phyloP scores from a whole-genome alignment of 108 stramenopile species.

The Fragilaria crotonensis region DNA sequence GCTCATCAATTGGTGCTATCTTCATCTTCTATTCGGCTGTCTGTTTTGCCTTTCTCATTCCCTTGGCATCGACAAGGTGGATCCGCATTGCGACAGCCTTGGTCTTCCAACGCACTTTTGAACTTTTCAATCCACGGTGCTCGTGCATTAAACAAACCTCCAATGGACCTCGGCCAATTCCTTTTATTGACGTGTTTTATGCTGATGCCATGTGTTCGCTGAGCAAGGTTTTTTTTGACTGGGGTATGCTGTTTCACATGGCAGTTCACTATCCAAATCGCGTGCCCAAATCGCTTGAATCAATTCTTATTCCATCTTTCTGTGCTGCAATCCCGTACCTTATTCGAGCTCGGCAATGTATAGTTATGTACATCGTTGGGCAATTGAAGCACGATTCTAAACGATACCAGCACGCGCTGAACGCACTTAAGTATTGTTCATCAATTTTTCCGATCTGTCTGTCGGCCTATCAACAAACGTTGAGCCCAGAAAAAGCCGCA shows the following conservation, averaged over 20 bases:
- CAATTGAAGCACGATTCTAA: constrained; percentile 58
- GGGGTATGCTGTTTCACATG: constrained; percentile 79
- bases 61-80: constrained; percentile 58
- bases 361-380: constrained; percentile 74
- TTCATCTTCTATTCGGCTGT: constrained; percentile 61
- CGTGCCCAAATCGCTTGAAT: constrained; percentile 49
- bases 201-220: constrained; percentile 83
- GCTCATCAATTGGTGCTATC: constrained; percentile 67
- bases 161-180: constrained; percentile 43
- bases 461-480: constrained; percentile 70
- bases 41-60: constrained; percentile 40
- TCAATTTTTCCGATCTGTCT: constrained; percentile 65
- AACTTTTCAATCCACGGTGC: constrained; percentile 70
- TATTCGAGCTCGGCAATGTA: constrained; percentile 78
- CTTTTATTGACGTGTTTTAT: constrained; percentile 82
- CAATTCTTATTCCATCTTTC: constrained; percentile 61
- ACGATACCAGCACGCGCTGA: constrained; percentile 61
- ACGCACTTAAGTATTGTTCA: constrained; percentile 79
- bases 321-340: constrained; percentile 71
- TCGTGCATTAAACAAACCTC: constrained; percentile 23
- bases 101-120: constrained; percentile 50
- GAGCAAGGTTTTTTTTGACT: constrained; percentile 84
- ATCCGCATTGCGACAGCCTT: constrained; percentile 44
- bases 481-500: constrained; percentile 25
- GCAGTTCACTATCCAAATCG: constrained; percentile 76